Conservation (phyloP, 169 alveolate species). For the Eimeria tenella region DNA sequence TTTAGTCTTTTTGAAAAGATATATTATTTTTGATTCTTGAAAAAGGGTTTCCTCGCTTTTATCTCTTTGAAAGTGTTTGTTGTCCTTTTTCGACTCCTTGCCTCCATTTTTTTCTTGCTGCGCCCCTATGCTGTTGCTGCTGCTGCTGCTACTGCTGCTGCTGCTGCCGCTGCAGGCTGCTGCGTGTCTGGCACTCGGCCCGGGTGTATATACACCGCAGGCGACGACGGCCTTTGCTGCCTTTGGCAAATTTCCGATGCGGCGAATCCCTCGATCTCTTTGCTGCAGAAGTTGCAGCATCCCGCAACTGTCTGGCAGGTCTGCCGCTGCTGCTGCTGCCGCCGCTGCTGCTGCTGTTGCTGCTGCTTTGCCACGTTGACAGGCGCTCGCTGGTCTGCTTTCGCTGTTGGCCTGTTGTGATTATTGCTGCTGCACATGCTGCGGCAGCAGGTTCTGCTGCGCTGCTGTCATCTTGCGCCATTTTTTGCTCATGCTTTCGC, state of each 20-base stretch:
- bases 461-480: no score
- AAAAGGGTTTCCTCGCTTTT: no score
- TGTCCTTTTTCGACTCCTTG: background rate
- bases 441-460: no score
- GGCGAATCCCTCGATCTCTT: background rate
- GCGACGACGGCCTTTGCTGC: slow-evolving; percentile 27
- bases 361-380: no score
- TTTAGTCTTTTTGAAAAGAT: background rate
- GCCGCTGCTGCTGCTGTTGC: background rate
- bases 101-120: background rate
- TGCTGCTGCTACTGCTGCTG: background rate
- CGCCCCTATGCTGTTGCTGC: background rate
- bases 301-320: slow-evolving; percentile 20
- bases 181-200: background rate
- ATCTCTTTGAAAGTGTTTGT: background rate
- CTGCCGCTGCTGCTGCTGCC: background rate
- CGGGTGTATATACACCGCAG: slow-evolving; percentile 17
- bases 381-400: no score
- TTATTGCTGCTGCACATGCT: no score
- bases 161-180: slow-evolving; percentile 33
- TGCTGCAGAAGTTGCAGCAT: background rate
- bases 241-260: background rate
- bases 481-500: background rate
- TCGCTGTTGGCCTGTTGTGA: no score
- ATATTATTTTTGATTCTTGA: background rate